Base-by-base conservation (phyloP, 768 basidiomycete genomes). In the Scleroderma citrinum region DNA sequence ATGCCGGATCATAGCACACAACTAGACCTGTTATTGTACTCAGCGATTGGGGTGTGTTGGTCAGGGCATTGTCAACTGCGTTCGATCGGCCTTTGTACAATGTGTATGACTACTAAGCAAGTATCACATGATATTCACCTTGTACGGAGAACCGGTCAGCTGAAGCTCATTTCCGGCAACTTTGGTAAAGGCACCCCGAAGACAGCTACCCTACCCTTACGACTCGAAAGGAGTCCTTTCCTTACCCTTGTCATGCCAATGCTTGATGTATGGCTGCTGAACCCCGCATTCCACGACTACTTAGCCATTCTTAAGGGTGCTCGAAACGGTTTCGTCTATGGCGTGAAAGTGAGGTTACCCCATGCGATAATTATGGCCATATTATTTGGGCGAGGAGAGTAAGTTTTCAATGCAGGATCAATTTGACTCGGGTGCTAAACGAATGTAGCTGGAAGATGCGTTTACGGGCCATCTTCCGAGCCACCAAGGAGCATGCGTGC, bases 281-380 rank as follows among this genome's bases (percentile, higher is more conserved):
- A 29, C 8, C 26, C 26, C 26, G 26, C 26, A 29, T 29, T 29
- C 57, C 94, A 95, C 64, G 93, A 96, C 63, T 83, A 87, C 59
- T 80, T 98, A 39, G 87, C 91, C 21, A 86, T 99, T 59, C 69
- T 98, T 63, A 99, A 99, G 66, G 95, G 96, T 38, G 89, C 92
- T 29, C 79, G 91, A 36, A 92, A 92, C 62, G 92, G 92, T 5
- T 78, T 92, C 51, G 26, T 29, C 8, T 29, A 29, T 29, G 26
- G 26, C 5, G 26, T 29, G 26, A 29, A 29, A 29, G 26, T 29
- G 26, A 29, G 26, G 8, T 29, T 29, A 8, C 26, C 26, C 34
- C 95, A 98, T 77, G 95, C 95, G 1, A 72, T 98, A 24, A 85
- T 98, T 44, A 97, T 97, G 94, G 87, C 92, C 20, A 79, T 96